Percentiles rank a stretch among this genome's conserved stretches.
These are phyloP conservation scores for Barbatosphaeria neglecta DNA, from an alignment of 495 filamentous ascomycete genomes.

Conservation along the genomic window DNA sequence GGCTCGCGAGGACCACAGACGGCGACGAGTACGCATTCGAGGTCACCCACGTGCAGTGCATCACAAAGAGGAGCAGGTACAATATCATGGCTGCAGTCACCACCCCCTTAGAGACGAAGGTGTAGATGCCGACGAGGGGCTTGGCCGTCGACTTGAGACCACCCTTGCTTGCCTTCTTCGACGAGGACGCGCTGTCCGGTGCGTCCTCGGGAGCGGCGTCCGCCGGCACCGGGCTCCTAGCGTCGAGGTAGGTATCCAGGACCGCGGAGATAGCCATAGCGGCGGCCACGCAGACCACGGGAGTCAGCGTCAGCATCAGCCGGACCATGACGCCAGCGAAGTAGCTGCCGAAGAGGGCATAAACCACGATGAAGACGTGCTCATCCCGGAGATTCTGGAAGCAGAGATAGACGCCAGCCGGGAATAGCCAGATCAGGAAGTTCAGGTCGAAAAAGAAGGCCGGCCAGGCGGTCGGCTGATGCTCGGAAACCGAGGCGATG, in stretches of 20 bases:
- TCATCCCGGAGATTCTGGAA: conserved; percentile 90
- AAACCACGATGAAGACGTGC: conserved; percentile 97
- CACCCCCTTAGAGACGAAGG: conserved; percentile 61
- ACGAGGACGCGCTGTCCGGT: conserved; percentile 16
- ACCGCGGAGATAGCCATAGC: conserved; percentile 83
- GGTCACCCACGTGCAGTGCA: conserved; percentile 99
- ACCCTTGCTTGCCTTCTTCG: conserved; percentile 41
- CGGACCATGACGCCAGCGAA: conserved; percentile 99
- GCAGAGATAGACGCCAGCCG: conserved; percentile 95
- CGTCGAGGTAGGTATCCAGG: conserved; percentile 71
- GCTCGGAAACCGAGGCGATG: conserved; percentile 97
- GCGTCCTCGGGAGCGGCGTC: conserved; percentile 39
- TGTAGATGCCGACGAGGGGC: conserved; percentile 76
- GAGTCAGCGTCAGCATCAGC: conserved; percentile 94
- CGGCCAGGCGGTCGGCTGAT: conserved; percentile 99
- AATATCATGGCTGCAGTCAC: conserved; percentile 57
- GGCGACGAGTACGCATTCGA: conserved; percentile 98
- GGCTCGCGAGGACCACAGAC: conserved; percentile 89
- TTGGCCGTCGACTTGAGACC: conserved; percentile 57
- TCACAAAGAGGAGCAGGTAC: conserved; percentile 87
- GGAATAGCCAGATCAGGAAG: conserved; percentile 98
- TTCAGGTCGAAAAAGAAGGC: conserved; percentile 99
- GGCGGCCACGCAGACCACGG: conserved; percentile 89
- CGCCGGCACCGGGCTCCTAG: conserved; percentile 39
- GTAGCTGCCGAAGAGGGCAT: conserved; percentile 88